These are phyloP conservation scores for Coprinellus micaceus DNA, from an alignment of 768 basidiomycete genomes.

Conservation along the genomic window DNA sequence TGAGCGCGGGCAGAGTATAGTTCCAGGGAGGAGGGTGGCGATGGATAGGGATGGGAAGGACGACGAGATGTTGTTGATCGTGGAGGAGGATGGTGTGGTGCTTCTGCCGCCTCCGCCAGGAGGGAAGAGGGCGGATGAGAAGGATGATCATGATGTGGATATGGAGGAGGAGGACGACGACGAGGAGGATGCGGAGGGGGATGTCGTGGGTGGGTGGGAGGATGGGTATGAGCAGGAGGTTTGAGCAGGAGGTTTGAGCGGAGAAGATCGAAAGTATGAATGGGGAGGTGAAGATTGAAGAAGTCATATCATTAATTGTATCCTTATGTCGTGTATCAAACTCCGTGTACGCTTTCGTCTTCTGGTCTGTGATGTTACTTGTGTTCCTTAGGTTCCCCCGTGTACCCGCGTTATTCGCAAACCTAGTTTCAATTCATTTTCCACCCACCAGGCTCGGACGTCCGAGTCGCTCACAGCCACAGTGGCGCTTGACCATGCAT, in stretches of 20 bases:
- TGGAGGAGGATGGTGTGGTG: slow-evolving; percentile 37
- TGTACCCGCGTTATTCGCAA: too few relatives aligned
- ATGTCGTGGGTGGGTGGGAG: slow-evolving; percentile 35
- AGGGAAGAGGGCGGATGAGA: slow-evolving; percentile 29
- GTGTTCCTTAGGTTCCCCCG: too few relatives aligned
- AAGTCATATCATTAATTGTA: background rate
- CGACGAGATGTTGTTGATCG: slow-evolving; percentile 44
- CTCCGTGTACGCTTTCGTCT: too few relatives aligned
- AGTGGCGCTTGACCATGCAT: too few relatives aligned
- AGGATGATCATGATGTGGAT: slow-evolving; percentile 45
- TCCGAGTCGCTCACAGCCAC: too few relatives aligned
- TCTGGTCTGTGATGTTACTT: too few relatives aligned
- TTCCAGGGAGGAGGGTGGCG: slow-evolving; percentile 31
- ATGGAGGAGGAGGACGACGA: slow-evolving; percentile 50
- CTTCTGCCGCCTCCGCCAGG: slow-evolving; percentile 25
- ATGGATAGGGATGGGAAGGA: slow-evolving; percentile 25
- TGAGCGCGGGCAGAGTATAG: background rate
- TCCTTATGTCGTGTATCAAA: background rate
- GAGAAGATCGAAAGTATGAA: too few relatives aligned
- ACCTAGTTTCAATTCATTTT: too few relatives aligned
- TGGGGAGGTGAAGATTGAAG: too few relatives aligned
- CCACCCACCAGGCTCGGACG: too few relatives aligned
- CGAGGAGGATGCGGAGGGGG: slow-evolving; percentile 46
- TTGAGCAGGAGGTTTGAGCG: slow-evolving; percentile 19
- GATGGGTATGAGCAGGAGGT: slow-evolving; percentile 75